Evolutionary conservation across 139 green algal species (phyloP).

Genomic region (Chlamydomonas sp.): DNA sequence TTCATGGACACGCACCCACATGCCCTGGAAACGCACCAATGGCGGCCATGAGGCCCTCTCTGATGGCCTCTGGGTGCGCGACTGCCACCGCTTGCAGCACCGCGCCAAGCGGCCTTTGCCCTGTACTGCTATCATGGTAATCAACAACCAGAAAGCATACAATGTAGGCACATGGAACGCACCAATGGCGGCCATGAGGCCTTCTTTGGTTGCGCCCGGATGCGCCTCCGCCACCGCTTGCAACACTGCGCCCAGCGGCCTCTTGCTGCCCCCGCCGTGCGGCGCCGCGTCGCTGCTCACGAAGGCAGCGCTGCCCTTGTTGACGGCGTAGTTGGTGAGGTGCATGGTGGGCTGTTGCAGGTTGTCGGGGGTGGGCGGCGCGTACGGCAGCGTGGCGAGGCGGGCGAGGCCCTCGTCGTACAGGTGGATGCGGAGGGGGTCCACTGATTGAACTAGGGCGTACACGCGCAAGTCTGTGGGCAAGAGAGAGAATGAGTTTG

Average conservation of each 20-base stretch:
- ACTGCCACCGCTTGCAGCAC: no score
- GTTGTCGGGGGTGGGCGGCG: conserved; percentile 62
- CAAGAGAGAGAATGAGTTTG: no score
- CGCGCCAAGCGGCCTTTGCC: no score
- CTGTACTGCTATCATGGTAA: no score
- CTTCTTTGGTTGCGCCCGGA: not conserved
- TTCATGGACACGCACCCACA: no score
- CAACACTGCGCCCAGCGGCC: conserved; percentile 21
- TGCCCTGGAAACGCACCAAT: not conserved
- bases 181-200: conserved; percentile 39
- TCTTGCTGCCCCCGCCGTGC: conserved; percentile 1
- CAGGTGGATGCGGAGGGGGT: conserved; percentile 75
- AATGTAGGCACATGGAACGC: not conserved
- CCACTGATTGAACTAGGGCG: conserved; percentile 62
- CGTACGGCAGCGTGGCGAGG: conserved; percentile 76
- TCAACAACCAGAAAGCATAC: no score
- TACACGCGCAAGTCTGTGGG: conserved; percentile 71
- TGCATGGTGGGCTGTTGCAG: conserved; percentile 60
- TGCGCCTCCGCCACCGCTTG: conserved; percentile 10
- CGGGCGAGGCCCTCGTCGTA: conserved; percentile 77
- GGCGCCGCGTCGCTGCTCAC: conserved; percentile 21
- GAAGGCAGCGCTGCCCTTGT: conserved; percentile 37
- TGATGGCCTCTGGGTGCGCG: no score
- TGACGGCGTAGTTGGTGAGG: conserved; percentile 65
- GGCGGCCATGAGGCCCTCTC: no score